These are phyloP conservation scores for Fennellomyces sp. DNA, from an alignment of 371 early-diverging fungal species.

Conservation along the genomic window DNA sequence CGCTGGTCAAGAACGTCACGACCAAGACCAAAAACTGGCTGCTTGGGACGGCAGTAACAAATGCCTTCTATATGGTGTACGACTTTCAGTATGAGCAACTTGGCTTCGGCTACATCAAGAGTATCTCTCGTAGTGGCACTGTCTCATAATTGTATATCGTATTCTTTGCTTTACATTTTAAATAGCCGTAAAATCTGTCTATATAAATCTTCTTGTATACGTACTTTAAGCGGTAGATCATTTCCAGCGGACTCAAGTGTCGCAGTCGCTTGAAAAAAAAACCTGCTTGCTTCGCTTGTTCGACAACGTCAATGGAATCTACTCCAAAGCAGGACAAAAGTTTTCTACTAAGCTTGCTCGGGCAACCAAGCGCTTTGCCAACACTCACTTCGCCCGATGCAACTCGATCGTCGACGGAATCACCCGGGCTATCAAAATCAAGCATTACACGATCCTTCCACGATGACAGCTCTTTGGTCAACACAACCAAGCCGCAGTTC, in stretches of 20 bases:
- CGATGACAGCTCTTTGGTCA: too few relatives aligned
- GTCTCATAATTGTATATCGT: not conserved
- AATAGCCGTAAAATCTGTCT: too few relatives aligned
- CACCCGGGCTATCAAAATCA: too few relatives aligned
- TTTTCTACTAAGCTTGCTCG: not conserved
- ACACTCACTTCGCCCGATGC: not conserved
- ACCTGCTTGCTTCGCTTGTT: too few relatives aligned
- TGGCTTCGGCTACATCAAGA: not conserved
- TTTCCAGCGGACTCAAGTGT: too few relatives aligned
- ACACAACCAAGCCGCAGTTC: too few relatives aligned
- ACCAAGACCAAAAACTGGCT: not conserved
- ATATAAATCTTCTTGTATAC: too few relatives aligned
- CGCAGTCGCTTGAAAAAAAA: too few relatives aligned
- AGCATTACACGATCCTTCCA: too few relatives aligned
- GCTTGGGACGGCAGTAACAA: not conserved
- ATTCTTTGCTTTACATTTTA: not conserved
- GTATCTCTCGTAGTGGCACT: not conserved
- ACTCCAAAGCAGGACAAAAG: not conserved
- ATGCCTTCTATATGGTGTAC: not conserved
- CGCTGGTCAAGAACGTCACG: not conserved
- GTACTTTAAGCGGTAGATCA: too few relatives aligned
- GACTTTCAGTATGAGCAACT: not conserved
- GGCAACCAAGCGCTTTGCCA: not conserved
- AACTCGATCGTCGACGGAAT: not conserved
- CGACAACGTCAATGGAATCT: not conserved